phyloP scores from a whole-genome alignment of 805 yeast genomes.

The Candida ulmi region DNA sequence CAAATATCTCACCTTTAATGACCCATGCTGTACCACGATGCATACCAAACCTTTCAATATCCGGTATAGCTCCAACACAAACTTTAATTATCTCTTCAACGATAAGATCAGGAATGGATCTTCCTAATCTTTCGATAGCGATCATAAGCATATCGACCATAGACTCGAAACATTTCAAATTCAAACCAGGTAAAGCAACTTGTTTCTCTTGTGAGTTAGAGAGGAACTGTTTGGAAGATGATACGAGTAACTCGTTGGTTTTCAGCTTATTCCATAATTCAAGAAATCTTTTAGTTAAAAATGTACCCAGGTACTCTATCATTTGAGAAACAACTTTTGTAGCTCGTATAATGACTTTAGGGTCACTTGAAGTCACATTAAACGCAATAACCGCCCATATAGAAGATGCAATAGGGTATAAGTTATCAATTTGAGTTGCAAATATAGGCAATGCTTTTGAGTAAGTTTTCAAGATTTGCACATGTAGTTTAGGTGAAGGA shows the following conservation, averaged over 20 bases:
- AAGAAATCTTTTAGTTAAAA: slow-evolving; percentile 39
- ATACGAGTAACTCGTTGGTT: slow-evolving; percentile 8
- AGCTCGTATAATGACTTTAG: slow-evolving; percentile 25
- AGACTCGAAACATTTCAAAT: slow-evolving; percentile 13
- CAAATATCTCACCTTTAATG: slow-evolving; percentile 13
- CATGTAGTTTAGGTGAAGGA: slow-evolving; percentile 49
- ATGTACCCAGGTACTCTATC: slow-evolving; percentile 36
- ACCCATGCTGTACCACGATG: slow-evolving; percentile 23
- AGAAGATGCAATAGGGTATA: slow-evolving; percentile 46
- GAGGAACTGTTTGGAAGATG: slow-evolving; percentile 6
- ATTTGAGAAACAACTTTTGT: slow-evolving; percentile 23
- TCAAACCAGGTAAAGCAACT: slow-evolving; percentile 20
- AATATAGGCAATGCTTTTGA: slow-evolving; percentile 43
- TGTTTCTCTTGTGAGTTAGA: background rate
- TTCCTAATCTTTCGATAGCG: slow-evolving; percentile 16
- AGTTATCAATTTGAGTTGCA: slow-evolving; percentile 39
- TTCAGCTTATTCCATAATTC: slow-evolving; percentile 36
- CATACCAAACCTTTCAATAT: slow-evolving; percentile 13
- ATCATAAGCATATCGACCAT: slow-evolving; percentile 17
- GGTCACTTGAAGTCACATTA: slow-evolving; percentile 13
- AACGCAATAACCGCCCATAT: slow-evolving; percentile 43
- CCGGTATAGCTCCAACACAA: slow-evolving; percentile 15
- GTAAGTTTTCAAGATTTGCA: slow-evolving; percentile 50
- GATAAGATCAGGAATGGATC: slow-evolving; percentile 16
- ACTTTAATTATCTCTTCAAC: slow-evolving; percentile 16